Conservation (phyloP, 495 filamentous ascomycete species). For the Entonaema liquescens region DNA sequence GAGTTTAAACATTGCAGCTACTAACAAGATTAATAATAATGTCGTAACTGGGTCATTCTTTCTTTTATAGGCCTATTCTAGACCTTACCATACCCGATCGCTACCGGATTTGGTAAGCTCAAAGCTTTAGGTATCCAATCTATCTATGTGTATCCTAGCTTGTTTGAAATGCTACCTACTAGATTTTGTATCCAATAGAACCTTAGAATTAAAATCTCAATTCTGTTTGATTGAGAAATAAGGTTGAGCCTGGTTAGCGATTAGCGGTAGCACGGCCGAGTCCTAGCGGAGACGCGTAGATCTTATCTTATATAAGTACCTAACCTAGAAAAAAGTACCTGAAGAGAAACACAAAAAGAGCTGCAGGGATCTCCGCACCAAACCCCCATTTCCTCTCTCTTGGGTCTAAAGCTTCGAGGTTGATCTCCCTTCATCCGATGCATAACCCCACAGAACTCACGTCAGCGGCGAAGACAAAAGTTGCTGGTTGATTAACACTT, state of each 20-base stretch:
- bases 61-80: too few species aligned
- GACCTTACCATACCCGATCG: too few species aligned
- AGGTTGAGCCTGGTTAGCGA: background rate
- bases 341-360: background rate
- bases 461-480: conserved; percentile 33
- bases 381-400: conserved; percentile 16
- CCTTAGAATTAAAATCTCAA: too few species aligned
- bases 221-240: background rate
- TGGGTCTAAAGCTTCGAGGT: conserved; percentile 6
- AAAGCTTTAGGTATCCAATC: too few species aligned
- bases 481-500: background rate
- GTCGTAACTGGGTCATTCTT: too few species aligned
- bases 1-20: too few species aligned
- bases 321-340: background rate
- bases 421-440: conserved; percentile 37
- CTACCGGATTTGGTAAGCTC: too few species aligned
- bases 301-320: background rate
- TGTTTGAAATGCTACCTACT: too few species aligned
- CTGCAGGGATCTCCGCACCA: conserved; percentile 21
- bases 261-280: background rate
- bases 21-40: too few species aligned
- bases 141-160: too few species aligned
- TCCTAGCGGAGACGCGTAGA: background rate
- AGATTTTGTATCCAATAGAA: too few species aligned
- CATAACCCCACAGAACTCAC: conserved; percentile 36